Conservation (phyloP, 1,284 basidiomycete genomes). For the Meira nashicola region DNA sequence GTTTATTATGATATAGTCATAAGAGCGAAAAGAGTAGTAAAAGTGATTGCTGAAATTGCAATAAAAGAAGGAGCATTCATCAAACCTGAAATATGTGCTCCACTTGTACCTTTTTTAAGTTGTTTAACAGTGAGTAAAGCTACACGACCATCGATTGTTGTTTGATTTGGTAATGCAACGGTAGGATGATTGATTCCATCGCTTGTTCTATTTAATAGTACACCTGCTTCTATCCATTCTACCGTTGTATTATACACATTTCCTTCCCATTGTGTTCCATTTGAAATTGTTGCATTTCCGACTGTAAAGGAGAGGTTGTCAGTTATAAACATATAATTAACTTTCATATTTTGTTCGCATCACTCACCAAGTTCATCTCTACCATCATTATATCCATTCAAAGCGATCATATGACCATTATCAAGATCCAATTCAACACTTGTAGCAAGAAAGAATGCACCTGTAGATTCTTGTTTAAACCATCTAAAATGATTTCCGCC, state of each 20-base stretch:
- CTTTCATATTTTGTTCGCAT: neutral
- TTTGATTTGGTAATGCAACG: constrained; percentile 62
- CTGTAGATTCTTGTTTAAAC: constrained; percentile 73
- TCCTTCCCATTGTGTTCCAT: constrained; percentile 53
- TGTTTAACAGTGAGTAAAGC: constrained; percentile 69
- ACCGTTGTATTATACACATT: constrained; percentile 37
- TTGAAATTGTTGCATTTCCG: constrained; percentile 44
- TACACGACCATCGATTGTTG: constrained; percentile 77
- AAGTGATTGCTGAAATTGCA: too few species aligned
- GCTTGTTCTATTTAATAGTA: constrained; percentile 46
- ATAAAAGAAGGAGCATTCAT: too few species aligned
- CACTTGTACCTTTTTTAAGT: neutral
- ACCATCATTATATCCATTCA: constrained; percentile 42
- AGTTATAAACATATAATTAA: constrained; percentile 4
- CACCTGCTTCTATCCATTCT: constrained; percentile 40
- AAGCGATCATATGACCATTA: constrained; percentile 29
- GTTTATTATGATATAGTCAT: too few species aligned
- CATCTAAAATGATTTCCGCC: constrained; percentile 89
- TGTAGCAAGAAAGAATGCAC: constrained; percentile 75
- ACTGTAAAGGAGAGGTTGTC: constrained; percentile 45
- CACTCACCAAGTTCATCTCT: constrained; percentile 70
- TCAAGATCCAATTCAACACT: constrained; percentile 34
- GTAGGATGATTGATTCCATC: constrained; percentile 65
- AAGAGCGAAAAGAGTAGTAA: too few species aligned
- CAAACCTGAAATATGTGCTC: too few species aligned